These are phyloP conservation scores for Talaromyces sp. DNA, from an alignment of 2,329 filamentous ascomycete species.

Conservation along the genomic window DNA sequence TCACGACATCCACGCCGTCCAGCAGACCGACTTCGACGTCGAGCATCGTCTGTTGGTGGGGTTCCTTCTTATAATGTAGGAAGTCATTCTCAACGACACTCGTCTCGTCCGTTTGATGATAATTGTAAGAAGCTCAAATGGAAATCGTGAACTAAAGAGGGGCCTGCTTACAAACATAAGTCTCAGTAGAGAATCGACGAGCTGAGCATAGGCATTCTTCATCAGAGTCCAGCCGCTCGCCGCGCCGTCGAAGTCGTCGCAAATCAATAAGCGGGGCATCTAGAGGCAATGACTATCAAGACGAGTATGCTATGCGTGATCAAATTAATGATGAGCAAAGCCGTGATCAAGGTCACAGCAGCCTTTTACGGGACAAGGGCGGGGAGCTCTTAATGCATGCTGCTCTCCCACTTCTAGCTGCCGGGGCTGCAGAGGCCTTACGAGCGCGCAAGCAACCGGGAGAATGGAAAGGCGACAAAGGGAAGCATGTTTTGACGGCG, in stretches of 20 bases:
- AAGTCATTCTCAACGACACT: not conserved
- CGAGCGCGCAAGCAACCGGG: conserved; percentile 7
- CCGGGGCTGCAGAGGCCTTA: conserved; percentile 9
- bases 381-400: conserved; percentile 3
- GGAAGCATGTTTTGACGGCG: conserved; percentile 4
- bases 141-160: too few species aligned
- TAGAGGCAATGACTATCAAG: not conserved
- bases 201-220: not conserved
- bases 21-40: conserved; percentile 7
- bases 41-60: conserved; percentile 6
- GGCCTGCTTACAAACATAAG: not conserved
- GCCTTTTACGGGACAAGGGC: not conserved
- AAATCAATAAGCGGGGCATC: not conserved
- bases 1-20: conserved; percentile 4
- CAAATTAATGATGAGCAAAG: not conserved
- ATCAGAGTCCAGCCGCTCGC: conserved; percentile 3
- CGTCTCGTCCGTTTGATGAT: conserved; percentile 1
- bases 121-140: not conserved
- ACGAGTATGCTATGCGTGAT: not conserved
- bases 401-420: conserved; percentile 5
- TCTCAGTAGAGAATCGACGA: not conserved
- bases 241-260: conserved; percentile 5
- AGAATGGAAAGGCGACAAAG: conserved; percentile 10
- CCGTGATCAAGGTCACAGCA: not conserved
- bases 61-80: conserved; percentile 1